These are phyloP conservation scores for Erythrophleum ivorense DNA, from an alignment of 331 rosid species.

Conservation along the genomic window DNA sequence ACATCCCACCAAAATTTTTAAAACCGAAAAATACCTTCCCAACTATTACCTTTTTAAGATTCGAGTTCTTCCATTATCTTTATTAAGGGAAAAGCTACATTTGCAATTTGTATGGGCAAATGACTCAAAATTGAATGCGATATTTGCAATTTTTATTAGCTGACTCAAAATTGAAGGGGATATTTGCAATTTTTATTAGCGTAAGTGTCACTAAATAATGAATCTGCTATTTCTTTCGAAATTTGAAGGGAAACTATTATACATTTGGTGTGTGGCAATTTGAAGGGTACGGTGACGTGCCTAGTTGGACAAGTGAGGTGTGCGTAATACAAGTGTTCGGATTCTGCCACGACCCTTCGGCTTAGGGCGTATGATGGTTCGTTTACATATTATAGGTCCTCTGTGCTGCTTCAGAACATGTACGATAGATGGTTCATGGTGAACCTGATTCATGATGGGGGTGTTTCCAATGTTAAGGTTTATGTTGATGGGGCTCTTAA, in stretches of 20 bases:
- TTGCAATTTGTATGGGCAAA: too few species aligned
- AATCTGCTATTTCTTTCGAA: not conserved
- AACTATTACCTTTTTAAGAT: too few species aligned
- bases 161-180: too few species aligned
- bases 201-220: not conserved
- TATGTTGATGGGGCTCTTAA: conserved; percentile 44
- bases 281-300: conserved; percentile 56
- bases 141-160: too few species aligned
- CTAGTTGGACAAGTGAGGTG: conserved; percentile 50
- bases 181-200: too few species aligned
- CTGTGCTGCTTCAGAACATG: conserved; percentile 37
- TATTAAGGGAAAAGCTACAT: too few species aligned
- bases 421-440: conserved; percentile 46
- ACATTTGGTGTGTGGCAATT: conserved; percentile 62
- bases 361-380: conserved; percentile 43
- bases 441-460: conserved; percentile 50
- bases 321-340: conserved; percentile 62
- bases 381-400: conserved; percentile 31
- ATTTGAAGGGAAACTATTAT: conserved; percentile 52
- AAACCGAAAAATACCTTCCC: too few species aligned
- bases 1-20: too few species aligned
- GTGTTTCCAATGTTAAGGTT: conserved; percentile 44
- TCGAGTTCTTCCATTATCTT: too few species aligned
- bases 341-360: conserved; percentile 42
- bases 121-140: too few species aligned